Base-by-base conservation (phyloP, 2,329 filamentous ascomycete species). In the Sporothrix brunneoviolacea region DNA sequence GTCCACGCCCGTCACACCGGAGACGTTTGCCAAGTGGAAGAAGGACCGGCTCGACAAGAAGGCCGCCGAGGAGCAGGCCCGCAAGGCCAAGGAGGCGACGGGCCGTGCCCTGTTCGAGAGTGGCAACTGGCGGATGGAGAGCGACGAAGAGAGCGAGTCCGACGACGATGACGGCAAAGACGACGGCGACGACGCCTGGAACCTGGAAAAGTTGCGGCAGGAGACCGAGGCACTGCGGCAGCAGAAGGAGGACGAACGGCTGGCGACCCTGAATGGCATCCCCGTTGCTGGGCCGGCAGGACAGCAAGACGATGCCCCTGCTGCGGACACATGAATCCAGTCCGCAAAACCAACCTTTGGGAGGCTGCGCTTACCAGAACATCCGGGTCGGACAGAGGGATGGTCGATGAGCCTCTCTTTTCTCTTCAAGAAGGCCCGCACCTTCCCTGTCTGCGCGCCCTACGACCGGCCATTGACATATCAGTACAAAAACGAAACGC, bases 11-110 rank as follows among this genome's bases (percentile, higher is more conserved):
- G 94, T 98, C 55, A 98, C 88, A 1, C 85, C 84, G 3, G 93
- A 98, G 65, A 78, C 82, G 1, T 98, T 98, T 64, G 89, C 89
- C 55, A 93, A 93, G 64, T 98, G 93, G 93, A 98, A 98, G 78
- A 84, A 91, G 71, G 86, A 95, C 48, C 86, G 93, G 39, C 65
- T 97, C 59, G 83, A 90, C 69, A 98, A 98, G 83, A 97, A 95
- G 77, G 86, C 84, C 15, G 93, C 93, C 19, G 93, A 98, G 62
- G 87, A 93, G 59, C 84, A 95, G 70, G 89, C 90, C 42, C 83
- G 85, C 64, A 83, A 86, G 70, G 88, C 90, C 63, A 97, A 95
- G 77, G 93, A 98, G 61, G 91, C 91, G 19, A 98, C 93, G 18
- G 93, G 93, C 62, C 83, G 91, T 71, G 88, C 90, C 8, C 76